phyloP scores from a whole-genome alignment of 106 monocot genomes.

The Platanthera zijinensis region DNA sequence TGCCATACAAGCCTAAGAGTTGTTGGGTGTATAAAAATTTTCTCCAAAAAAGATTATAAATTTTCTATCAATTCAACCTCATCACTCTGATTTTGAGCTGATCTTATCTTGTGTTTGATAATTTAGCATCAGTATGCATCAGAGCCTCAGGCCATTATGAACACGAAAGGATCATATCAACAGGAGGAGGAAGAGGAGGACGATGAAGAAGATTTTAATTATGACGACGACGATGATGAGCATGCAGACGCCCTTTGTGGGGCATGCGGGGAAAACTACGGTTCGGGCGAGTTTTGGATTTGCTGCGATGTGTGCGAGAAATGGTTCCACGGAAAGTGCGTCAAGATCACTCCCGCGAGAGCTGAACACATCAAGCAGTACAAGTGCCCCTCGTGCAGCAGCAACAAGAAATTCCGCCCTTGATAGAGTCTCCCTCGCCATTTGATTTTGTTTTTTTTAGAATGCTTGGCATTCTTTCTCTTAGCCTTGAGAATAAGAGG shows the following conservation, averaged over 20 bases:
- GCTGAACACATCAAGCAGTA: conserved; percentile 42
- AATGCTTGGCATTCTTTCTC: not conserved
- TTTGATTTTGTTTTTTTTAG: not conserved
- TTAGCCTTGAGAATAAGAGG: no score
- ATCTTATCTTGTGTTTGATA: not conserved
- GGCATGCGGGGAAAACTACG: conserved; percentile 51
- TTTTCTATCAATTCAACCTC: not conserved
- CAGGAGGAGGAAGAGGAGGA: conserved; percentile 17
- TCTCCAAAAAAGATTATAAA: not conserved
- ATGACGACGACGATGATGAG: conserved; percentile 27
- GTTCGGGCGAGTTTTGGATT: conserved; percentile 56
- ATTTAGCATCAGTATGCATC: not conserved
- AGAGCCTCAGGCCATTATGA: conserved; percentile 16
- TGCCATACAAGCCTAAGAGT: no score
- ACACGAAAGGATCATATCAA: conserved; percentile 8
- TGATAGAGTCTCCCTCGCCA: not conserved
- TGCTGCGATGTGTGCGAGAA: conserved; percentile 60
- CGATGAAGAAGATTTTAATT: conserved; percentile 9
- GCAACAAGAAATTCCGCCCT: conserved; percentile 15
- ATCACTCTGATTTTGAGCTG: not conserved
- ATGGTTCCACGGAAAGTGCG: conserved; percentile 62
- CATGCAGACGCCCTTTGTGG: conserved; percentile 47
- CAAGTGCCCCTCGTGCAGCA: conserved; percentile 40
- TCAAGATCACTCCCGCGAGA: conserved; percentile 36
- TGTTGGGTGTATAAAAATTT: no score